Conservation (phyloP, 768 basidiomycete species). For the Boletales sp. region DNA sequence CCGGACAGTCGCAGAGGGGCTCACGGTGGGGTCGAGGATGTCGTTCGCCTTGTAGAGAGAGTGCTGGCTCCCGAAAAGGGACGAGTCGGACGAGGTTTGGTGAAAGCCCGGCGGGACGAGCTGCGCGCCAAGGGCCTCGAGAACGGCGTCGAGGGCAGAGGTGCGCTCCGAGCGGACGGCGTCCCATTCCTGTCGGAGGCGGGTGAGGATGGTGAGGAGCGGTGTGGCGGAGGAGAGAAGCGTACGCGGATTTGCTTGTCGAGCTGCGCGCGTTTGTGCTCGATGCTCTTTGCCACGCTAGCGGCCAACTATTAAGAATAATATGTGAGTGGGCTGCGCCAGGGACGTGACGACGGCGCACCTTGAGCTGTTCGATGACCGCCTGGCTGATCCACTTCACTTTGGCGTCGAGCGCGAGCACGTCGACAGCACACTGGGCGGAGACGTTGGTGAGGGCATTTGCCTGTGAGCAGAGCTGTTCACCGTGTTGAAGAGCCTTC, state of each 20-base stretch:
- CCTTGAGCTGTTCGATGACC: conserved; percentile 74
- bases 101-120: conserved; percentile 78
- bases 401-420: conserved; percentile 76
- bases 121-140: conserved; percentile 70
- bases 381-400: conserved; percentile 75
- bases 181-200: conserved; percentile 64
- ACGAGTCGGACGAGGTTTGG: conserved; percentile 59
- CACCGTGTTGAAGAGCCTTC: conserved; percentile 75
- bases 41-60: conserved; percentile 41
- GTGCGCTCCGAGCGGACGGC: conserved; percentile 53
- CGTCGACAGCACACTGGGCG: conserved; percentile 62
- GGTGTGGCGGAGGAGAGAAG: neutral
- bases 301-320: conserved; percentile 54
- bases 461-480: conserved; percentile 70
- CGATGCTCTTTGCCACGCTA: conserved; percentile 68
- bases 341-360: conserved; percentile 22
- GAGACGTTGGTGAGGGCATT: conserved; percentile 62
- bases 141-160: conserved; percentile 59
- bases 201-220: neutral
- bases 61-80: conserved; percentile 77
- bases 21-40: conserved; percentile 37
- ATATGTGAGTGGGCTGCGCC: too few relatives aligned
- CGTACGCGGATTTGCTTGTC: conserved; percentile 60
- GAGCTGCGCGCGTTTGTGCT: conserved; percentile 62
- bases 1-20: conserved; percentile 30